Conservation (phyloP, 768 basidiomycete species). For the Boletus rubescentipes region DNA sequence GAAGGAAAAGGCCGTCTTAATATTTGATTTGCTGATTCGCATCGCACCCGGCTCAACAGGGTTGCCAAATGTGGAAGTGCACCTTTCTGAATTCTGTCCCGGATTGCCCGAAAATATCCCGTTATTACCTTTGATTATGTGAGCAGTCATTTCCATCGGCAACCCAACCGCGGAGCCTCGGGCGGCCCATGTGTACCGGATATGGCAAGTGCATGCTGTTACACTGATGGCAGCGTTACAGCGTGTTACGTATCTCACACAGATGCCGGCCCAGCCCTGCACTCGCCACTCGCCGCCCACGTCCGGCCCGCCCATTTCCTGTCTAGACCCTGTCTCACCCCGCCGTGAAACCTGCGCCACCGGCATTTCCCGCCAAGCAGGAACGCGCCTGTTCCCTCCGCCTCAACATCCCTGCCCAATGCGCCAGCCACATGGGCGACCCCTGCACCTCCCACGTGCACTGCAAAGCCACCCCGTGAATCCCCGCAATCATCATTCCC, state of each 20-base stretch:
- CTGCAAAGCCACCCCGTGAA: neutral
- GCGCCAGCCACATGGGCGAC: neutral
- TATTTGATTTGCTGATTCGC: slow-evolving; percentile 41
- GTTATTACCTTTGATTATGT: slow-evolving; percentile 34
- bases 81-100: slow-evolving; percentile 20
- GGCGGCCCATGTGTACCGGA: slow-evolving; percentile 9
- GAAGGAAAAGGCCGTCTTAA: slow-evolving; percentile 34
- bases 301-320: slow-evolving; percentile 16
- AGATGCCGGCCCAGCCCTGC: slow-evolving; percentile 27
- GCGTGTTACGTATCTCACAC: slow-evolving; percentile 27
- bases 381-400: slow-evolving; percentile 12
- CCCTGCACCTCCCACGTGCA: slow-evolving; percentile 7
- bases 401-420: slow-evolving; percentile 6
- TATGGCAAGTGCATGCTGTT: slow-evolving; percentile 27
- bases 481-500: slow-evolving; percentile 2
- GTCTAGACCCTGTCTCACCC: slow-evolving; percentile 10
- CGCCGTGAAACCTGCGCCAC: slow-evolving; percentile 26
- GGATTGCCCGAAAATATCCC: slow-evolving; percentile 29
- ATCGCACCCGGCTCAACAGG: slow-evolving; percentile 29
- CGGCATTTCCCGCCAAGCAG: slow-evolving; percentile 20
- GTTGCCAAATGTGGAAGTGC: slow-evolving; percentile 15
- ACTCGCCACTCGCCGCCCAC: slow-evolving; percentile 23
- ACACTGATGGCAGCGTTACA: slow-evolving; percentile 21
- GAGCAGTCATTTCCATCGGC: slow-evolving; percentile 26
- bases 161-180: slow-evolving; percentile 36